Evolutionary conservation across 2,329 filamentous ascomycete species (phyloP).

Genomic region (Dactylonectria macrodidyma): DNA sequence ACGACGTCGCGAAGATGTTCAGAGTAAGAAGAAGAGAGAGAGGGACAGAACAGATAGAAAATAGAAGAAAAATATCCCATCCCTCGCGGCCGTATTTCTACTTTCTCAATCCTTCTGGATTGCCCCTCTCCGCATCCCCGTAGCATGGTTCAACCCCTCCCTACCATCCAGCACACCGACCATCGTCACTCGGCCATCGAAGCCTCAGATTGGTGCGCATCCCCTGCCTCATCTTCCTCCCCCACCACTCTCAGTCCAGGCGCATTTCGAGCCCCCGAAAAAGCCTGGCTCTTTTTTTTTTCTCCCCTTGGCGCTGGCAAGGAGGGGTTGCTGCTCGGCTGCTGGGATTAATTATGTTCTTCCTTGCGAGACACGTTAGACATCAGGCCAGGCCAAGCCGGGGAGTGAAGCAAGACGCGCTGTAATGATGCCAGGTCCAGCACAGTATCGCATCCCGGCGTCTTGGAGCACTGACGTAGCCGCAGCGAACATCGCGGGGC

Average conservation of each 20-base stretch:
- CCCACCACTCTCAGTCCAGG: slow-evolving; percentile 6
- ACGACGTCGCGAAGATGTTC: not conserved
- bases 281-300: too few species aligned
- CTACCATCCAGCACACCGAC: slow-evolving; percentile 18
- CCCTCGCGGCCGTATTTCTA: slow-evolving; percentile 24
- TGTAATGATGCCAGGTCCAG: too few species aligned
- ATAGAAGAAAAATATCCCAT: slow-evolving; percentile 10
- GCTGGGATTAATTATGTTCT: too few species aligned
- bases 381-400: too few species aligned
- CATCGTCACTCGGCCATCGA: slow-evolving; percentile 15
- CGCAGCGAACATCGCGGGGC: too few species aligned
- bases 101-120: slow-evolving; percentile 9
- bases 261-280: not conserved
- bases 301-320: too few species aligned
- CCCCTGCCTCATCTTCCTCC: slow-evolving; percentile 16
- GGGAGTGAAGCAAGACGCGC: too few species aligned
- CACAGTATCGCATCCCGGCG: too few species aligned
- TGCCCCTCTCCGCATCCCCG: slow-evolving; percentile 18
- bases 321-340: too few species aligned
- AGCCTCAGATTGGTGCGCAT: slow-evolving; percentile 35
- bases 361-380: too few species aligned
- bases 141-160: slow-evolving; percentile 4
- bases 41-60: slow-evolving; percentile 14
- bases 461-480: too few species aligned
- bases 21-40: slow-evolving; percentile 1